phyloP scores from a whole-genome alignment of 495 filamentous ascomycete genomes.

The Pyrenula aspistea region DNA sequence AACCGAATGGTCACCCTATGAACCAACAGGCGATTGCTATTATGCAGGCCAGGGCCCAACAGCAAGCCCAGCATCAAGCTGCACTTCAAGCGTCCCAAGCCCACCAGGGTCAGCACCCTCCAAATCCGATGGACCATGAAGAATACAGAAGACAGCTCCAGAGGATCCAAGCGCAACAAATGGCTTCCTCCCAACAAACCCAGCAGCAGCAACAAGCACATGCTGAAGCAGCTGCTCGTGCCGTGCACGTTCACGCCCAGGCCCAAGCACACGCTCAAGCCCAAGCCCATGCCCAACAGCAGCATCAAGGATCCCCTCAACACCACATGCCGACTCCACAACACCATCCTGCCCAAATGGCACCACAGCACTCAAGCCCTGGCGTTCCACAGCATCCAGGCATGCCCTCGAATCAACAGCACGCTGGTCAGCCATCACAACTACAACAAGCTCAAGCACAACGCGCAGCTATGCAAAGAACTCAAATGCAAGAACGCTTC shows the following conservation, averaged over 20 bases:
- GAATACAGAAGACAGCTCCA: neutral
- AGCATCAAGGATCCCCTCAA: slow-evolving; percentile 2
- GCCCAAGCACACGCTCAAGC: neutral
- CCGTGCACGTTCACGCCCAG: neutral
- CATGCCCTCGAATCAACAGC: neutral
- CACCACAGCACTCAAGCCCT: neutral
- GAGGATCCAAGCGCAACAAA: neutral
- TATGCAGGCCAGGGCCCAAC: neutral
- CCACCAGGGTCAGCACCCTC: neutral
- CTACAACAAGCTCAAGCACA: slow-evolving; percentile 8
- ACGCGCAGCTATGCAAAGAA: neutral
- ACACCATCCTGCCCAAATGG: neutral
- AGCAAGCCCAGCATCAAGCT: neutral
- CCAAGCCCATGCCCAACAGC: slow-evolving; percentile 3
- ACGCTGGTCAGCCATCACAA: neutral
- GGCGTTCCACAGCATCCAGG: neutral
- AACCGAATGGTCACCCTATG: neutral
- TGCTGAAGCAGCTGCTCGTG: neutral
- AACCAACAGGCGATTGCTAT: neutral
- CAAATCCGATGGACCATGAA: neutral
- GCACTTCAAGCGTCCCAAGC: no score
- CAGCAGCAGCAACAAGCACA: neutral
- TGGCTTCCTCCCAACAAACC: neutral
- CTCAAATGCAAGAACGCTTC: neutral
- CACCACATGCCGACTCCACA: neutral